A percentile compares a stretch with the other conserved stretches of the same genome.
Conservation (phyloP, 805 yeast species). For the Starmerella riodocensis region DNA sequence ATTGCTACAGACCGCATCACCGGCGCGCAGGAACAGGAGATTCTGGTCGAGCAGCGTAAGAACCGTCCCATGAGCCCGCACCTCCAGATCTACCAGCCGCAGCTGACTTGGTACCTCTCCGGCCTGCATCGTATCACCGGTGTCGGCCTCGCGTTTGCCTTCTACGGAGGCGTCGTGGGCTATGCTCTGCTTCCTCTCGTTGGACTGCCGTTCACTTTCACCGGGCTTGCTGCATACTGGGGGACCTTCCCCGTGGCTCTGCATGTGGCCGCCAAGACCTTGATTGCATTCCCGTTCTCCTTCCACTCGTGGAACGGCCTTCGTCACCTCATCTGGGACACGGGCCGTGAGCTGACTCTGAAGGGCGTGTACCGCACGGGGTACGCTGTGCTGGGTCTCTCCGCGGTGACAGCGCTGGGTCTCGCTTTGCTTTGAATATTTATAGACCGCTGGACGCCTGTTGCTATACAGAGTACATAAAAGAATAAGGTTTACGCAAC, state of each 20-base stretch:
- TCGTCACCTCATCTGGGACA: conserved; percentile 91
- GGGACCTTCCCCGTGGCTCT: conserved; percentile 51
- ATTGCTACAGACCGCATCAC: conserved; percentile 39
- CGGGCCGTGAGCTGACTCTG: conserved; percentile 63
- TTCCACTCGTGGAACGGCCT: conserved; percentile 79
- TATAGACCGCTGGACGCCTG: neutral
- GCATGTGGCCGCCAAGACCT: conserved; percentile 53
- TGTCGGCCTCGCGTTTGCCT: conserved; percentile 61
- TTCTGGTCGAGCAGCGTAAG: conserved; percentile 68
- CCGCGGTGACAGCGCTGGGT: conserved; percentile 41
- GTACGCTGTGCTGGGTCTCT: conserved; percentile 59
- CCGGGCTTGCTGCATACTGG: conserved; percentile 40
- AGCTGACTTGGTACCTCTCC: conserved; percentile 72
- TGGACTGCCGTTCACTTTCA: conserved; percentile 43
- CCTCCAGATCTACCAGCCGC: conserved; percentile 78
- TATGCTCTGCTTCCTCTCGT: conserved; percentile 58
- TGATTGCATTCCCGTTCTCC: conserved; percentile 69
- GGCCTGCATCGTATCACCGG: conserved; percentile 80
- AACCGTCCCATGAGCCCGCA: conserved; percentile 89
- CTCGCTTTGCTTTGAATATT: conserved; percentile 27
- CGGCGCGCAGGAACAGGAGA: conserved; percentile 48
- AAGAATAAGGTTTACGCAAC: neutral
- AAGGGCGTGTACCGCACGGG: conserved; percentile 91
- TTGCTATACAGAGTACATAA: neutral
- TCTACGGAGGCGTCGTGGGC: conserved; percentile 63